These are phyloP conservation scores for Fistulinella staudtii DNA, from an alignment of 1,284 basidiomycete species.

Conservation along the genomic window DNA sequence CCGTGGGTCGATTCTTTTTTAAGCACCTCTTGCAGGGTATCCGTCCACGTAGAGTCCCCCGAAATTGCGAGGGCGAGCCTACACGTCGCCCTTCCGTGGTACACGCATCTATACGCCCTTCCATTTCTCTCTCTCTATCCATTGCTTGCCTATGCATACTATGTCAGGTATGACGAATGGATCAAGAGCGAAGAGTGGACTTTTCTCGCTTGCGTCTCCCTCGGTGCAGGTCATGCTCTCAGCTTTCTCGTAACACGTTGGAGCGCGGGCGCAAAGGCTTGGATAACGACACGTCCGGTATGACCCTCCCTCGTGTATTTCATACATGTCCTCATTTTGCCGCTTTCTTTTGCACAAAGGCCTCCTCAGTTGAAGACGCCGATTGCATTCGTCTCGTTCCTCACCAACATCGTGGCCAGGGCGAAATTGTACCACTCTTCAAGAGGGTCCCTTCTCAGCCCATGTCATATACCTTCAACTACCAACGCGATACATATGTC, in stretches of 20 bases:
- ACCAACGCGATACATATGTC: conserved; percentile 94
- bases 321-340: neutral
- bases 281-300: conserved; percentile 72
- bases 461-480: conserved; percentile 82
- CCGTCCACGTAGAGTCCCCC: conserved; percentile 68
- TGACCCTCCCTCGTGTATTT: conserved; percentile 10
- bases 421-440: conserved; percentile 81
- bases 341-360: conserved; percentile 40
- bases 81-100: conserved; percentile 76
- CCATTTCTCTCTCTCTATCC: conserved; percentile 90
- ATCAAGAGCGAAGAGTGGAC: conserved; percentile 94
- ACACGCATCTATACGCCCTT: conserved; percentile 76
- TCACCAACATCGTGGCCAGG: conserved; percentile 82
- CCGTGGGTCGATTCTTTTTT: neutral
- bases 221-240: conserved; percentile 87
- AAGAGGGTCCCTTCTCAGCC: conserved; percentile 57
- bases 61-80: conserved; percentile 84
- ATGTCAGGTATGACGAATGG: conserved; percentile 87
- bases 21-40: conserved; percentile 10
- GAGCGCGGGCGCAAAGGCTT: conserved; percentile 78
- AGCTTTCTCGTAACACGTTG: conserved; percentile 92
- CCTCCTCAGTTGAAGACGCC: conserved; percentile 65
- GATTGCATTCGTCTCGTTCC: conserved; percentile 85
- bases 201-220: conserved; percentile 84
- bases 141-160: conserved; percentile 88